phyloP scores from a whole-genome alignment of 2,329 filamentous ascomycete genomes.

The Stagonosporopsis chrysanthemi region DNA sequence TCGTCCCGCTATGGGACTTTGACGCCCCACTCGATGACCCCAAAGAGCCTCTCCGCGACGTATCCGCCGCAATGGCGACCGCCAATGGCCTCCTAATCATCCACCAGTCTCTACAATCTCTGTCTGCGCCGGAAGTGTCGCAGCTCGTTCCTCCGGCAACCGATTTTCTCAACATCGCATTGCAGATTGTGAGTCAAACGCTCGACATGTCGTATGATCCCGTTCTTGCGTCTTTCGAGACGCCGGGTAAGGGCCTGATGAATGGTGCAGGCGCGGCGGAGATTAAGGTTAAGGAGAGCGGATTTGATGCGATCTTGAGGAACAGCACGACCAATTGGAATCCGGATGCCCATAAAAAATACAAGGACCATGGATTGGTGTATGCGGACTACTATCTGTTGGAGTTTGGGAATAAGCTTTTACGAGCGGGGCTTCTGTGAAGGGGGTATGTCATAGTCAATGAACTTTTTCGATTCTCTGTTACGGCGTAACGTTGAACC shows the following conservation, averaged over 20 bases:
- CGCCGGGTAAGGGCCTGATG: slow-evolving; percentile 10
- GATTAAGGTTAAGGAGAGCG: slow-evolving; percentile 36
- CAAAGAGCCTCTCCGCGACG: slow-evolving; percentile 45
- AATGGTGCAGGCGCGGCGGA: slow-evolving; percentile 23
- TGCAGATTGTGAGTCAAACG: slow-evolving; percentile 36
- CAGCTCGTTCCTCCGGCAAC: slow-evolving; percentile 5
- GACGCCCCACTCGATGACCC: slow-evolving; percentile 55
- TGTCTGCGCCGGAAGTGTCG: slow-evolving; percentile 9
- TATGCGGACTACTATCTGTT: slow-evolving; percentile 61
- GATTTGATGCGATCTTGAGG: slow-evolving; percentile 56
- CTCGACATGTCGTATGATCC: slow-evolving; percentile 43
- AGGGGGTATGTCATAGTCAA: neutral
- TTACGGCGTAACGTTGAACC: too few species aligned
- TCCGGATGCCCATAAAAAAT: slow-evolving; percentile 54
- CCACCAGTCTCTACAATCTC: slow-evolving; percentile 42
- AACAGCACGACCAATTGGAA: slow-evolving; percentile 59
- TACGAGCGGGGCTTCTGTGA: slow-evolving; percentile 45
- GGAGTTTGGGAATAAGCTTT: slow-evolving; percentile 57
- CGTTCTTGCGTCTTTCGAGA: slow-evolving; percentile 36
- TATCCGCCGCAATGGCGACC: slow-evolving; percentile 52
- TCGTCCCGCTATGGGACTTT: slow-evolving; percentile 61
- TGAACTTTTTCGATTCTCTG: too few species aligned
- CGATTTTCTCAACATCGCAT: slow-evolving; percentile 30
- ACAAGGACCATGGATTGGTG: slow-evolving; percentile 58
- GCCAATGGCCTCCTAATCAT: slow-evolving; percentile 54